phyloP scores from a whole-genome alignment of 2,329 filamentous ascomycete species.

The Colletotrichum phormii region DNA sequence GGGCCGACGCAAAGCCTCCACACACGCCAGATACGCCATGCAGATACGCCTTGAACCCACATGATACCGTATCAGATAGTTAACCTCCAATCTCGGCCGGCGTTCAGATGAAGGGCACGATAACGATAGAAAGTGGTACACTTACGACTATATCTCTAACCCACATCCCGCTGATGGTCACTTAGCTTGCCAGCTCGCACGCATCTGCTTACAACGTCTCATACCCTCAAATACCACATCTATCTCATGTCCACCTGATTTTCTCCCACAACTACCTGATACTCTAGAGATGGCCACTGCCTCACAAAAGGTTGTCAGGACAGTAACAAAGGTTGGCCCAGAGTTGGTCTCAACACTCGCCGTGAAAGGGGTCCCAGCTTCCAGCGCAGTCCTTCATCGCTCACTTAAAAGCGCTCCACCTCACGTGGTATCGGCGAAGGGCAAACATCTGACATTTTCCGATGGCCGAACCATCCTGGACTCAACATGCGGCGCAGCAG shows the following conservation, averaged over 20 bases:
- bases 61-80: neutral
- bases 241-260: neutral
- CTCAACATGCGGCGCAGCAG: conserved; percentile 78
- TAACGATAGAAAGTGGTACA: neutral
- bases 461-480: conserved; percentile 67
- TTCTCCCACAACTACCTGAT: no score
- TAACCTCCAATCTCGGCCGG: neutral
- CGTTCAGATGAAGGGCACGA: neutral
- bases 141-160: neutral
- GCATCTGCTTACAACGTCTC: no score
- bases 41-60: conserved; percentile 5
- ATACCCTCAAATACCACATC: no score
- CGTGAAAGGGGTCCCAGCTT: neutral
- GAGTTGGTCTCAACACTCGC: no score
- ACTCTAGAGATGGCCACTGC: neutral
- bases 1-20: neutral
- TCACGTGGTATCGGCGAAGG: conserved; percentile 33
- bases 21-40: conserved; percentile 28
- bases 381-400: conserved; percentile 36
- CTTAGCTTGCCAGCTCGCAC: no score
- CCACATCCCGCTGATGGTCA: no score
- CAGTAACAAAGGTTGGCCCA: neutral
- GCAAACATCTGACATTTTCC: conserved; percentile 35
- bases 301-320: neutral
- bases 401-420: conserved; percentile 29